phyloP scores from a whole-genome alignment of 306 rosid species.

The Cicer bijugum region DNA sequence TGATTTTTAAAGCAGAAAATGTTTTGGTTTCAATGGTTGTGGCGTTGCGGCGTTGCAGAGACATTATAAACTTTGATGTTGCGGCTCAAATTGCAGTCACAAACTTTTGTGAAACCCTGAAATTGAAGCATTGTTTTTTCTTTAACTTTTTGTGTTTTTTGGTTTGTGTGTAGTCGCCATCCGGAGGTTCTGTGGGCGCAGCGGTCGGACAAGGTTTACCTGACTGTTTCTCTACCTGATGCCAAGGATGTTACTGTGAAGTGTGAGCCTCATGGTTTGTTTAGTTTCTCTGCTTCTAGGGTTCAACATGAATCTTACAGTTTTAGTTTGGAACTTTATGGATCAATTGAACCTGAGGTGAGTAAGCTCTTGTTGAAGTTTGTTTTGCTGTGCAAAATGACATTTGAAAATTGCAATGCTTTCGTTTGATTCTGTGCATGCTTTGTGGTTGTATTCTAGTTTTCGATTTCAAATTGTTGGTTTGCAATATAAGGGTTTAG shows the following conservation, averaged over 20 bases:
- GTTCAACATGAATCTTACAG: constrained; percentile 64
- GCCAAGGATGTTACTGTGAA: constrained; percentile 78
- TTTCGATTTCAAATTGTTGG: neutral
- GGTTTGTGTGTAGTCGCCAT: constrained; percentile 64
- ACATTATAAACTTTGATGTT: neutral
- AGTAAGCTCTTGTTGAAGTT: constrained; percentile 23
- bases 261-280: constrained; percentile 78
- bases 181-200: constrained; percentile 98
- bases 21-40: too few relatives aligned
- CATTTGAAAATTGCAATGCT: neutral
- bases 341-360: constrained; percentile 68
- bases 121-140: neutral
- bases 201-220: constrained; percentile 80
- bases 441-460: neutral
- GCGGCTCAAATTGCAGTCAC: neutral
- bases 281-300: constrained; percentile 79
- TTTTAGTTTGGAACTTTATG: constrained; percentile 71
- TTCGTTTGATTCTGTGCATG: constrained; percentile 12
- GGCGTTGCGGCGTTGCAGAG: neutral
- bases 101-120: neutral
- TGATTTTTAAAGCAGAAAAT: too few relatives aligned
- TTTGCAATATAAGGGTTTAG: neutral
- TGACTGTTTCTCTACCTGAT: constrained; percentile 82
- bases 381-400: neutral
- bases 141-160: neutral